Base-by-base conservation (phyloP, 108 stramenopile species). In the Cyclotella atomus region DNA sequence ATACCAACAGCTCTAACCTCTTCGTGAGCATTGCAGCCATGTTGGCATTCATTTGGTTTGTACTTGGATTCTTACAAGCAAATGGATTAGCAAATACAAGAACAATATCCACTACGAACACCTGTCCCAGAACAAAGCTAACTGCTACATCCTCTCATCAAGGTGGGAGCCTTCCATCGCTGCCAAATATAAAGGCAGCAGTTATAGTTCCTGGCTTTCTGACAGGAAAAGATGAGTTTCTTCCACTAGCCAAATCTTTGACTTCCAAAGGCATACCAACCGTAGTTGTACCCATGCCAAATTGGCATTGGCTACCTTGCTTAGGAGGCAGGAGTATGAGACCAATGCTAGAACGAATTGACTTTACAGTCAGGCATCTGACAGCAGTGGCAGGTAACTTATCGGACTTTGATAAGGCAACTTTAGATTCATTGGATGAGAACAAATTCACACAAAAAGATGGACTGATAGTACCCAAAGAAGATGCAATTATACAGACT, bases 221-320 rank as follows among this genome's bases (percentile, higher is more conserved):
- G 36, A 87, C 87, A 10, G 90, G 90, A 25, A 82, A 79, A 54
- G 84, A 78, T 50, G 90, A 91, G 27, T 87, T 91, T 35, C 17
- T 68, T 7, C 61, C 68, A 10, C 52, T 91, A 14, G 79, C 82
- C 7, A 41, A 74, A 29, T 65, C 72, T 5, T 71, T 91, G 10
- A 82, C 65, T 14, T 59, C 72, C 2, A 77, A 75, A 20, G 90
- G 88, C 32, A 76, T 91, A 16, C 86, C 86, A 3, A 81, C 86
- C 5, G 86, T 88, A 2, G 83, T 84, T 1, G 84, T 87, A 0
- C 90, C 90, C 17, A 89, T 91, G 86, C 81, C 86, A 20, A 80
- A 79, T 53, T 89, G 88, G 86, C 88, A 91, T 69, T 91, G 90
- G 90, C 41, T 91, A 10, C 85, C 88, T 36, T 88, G 87, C 57